Evolutionary conservation across 2,329 filamentous ascomycete genomes (phyloP).

Genomic region (Talaromyces sp.): DNA sequence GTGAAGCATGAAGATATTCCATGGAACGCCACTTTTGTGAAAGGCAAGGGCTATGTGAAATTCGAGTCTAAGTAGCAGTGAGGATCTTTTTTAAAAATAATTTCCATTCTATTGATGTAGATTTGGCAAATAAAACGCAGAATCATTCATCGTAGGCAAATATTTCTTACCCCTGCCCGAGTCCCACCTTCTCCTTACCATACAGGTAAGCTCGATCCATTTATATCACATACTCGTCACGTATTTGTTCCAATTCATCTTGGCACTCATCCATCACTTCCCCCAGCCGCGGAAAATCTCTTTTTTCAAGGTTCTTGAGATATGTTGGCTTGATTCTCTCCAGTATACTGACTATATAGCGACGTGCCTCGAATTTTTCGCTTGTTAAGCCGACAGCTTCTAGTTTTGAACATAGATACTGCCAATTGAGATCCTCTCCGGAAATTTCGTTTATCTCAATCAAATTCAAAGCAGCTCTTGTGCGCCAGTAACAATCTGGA

Average conservation of each 20-base stretch:
- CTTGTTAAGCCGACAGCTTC: no score
- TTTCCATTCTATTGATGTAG: no score
- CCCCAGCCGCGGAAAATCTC: background rate
- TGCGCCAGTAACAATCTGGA: slow-evolving; percentile 4
- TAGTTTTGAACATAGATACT: no score
- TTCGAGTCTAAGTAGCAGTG: background rate
- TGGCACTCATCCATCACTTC: slow-evolving; percentile 2
- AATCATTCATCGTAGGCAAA: no score
- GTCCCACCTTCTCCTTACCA: no score
- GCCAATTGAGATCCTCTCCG: background rate
- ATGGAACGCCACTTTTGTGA: slow-evolving; percentile 5
- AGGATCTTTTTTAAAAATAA: background rate
- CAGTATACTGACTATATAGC: background rate
- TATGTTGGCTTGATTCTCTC: background rate
- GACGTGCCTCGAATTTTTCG: background rate
- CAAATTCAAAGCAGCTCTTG: slow-evolving; percentile 1
- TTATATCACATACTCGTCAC: no score
- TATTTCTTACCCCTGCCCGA: no score
- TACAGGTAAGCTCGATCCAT: no score
- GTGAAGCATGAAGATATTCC: slow-evolving; percentile 1
- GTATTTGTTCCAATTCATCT: background rate
- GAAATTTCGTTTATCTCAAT: slow-evolving; percentile 3
- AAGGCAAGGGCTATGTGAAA: slow-evolving; percentile 4
- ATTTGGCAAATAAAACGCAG: no score
- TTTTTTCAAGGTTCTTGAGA: background rate